Evolutionary conservation across 148 eudicot species (phyloP).

Genomic region (Cornus controversa): DNA sequence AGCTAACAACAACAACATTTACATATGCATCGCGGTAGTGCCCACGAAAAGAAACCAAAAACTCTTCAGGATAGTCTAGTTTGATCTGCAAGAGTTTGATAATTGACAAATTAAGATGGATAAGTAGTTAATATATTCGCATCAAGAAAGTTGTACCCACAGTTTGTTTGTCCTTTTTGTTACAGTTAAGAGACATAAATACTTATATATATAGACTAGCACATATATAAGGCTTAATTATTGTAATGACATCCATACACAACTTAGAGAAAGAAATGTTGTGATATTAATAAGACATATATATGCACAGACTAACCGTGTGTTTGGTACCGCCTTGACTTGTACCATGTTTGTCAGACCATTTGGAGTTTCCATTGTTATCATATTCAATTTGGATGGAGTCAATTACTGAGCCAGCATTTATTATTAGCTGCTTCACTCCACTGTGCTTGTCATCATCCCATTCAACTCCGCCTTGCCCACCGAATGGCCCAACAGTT

Average conservation of each 20-base stretch:
- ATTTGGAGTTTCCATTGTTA: background rate
- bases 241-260: too few relatives aligned
- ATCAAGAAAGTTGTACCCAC: too few relatives aligned
- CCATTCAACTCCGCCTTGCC: background rate
- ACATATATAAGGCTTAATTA: too few relatives aligned
- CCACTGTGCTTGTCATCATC: background rate
- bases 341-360: background rate
- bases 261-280: too few relatives aligned
- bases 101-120: too few relatives aligned
- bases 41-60: background rate
- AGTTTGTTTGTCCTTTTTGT: too few relatives aligned
- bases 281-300: too few relatives aligned
- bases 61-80: background rate
- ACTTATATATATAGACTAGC: too few relatives aligned
- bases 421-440: background rate
- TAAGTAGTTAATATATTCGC: too few relatives aligned
- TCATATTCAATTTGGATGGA: background rate
- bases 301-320: too few relatives aligned
- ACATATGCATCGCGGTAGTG: background rate
- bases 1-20: background rate
- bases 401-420: background rate
- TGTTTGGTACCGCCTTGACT: background rate
- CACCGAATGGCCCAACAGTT: too few relatives aligned
- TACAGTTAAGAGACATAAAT: too few relatives aligned
- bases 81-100: background rate